These are phyloP conservation scores for Trichoderma sp. DNA, from an alignment of 2,329 filamentous ascomycete genomes.

Conservation along the genomic window DNA sequence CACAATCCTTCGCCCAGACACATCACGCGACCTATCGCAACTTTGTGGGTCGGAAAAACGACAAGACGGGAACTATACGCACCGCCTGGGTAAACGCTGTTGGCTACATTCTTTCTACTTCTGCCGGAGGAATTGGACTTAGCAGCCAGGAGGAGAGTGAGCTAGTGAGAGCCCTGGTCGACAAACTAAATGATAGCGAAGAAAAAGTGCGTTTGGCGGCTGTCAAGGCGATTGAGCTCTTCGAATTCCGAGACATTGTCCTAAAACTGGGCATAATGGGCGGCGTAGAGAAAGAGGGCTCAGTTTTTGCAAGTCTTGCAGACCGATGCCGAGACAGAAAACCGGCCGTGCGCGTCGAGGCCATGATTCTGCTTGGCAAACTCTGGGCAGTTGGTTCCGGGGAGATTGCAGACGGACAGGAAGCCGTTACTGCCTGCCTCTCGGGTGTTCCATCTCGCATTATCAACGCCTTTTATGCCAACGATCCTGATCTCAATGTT, in stretches of 20 bases:
- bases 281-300: constrained; percentile 73
- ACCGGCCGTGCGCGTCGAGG: constrained; percentile 78
- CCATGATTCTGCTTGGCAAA: constrained; percentile 80
- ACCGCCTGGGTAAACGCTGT: constrained; percentile 83
- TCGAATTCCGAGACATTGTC: constrained; percentile 79
- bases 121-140: constrained; percentile 85
- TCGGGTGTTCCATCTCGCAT: constrained; percentile 83
- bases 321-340: constrained; percentile 89
- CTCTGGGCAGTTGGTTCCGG: constrained; percentile 94
- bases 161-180: constrained; percentile 73
- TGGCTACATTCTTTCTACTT: constrained; percentile 87
- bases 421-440: constrained; percentile 73
- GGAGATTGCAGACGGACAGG: constrained; percentile 82
- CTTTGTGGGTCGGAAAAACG: constrained; percentile 82
- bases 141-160: constrained; percentile 79
- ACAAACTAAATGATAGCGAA: constrained; percentile 84
- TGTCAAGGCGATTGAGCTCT: constrained; percentile 80
- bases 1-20: constrained; percentile 85
- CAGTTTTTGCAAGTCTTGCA: constrained; percentile 78
- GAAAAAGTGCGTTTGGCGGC: constrained; percentile 89
- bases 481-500: constrained; percentile 83
- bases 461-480: constrained; percentile 86
- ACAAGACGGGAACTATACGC: constrained; percentile 82
- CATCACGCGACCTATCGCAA: constrained; percentile 79
- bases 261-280: constrained; percentile 79